These are phyloP conservation scores for Corinectria fuckeliana DNA, from an alignment of 2,329 filamentous ascomycete genomes.

Conservation along the genomic window DNA sequence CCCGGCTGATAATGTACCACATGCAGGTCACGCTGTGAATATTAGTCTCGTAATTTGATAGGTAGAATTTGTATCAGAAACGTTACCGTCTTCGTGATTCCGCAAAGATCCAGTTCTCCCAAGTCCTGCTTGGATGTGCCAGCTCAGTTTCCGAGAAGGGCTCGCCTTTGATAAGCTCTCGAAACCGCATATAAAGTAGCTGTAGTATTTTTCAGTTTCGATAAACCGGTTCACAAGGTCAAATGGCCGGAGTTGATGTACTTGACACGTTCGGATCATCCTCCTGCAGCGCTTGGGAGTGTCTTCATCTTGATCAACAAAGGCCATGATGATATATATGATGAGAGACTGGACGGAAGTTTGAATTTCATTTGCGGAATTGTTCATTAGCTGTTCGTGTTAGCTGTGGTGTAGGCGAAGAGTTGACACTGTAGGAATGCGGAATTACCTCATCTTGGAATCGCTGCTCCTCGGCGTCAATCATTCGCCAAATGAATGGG, in stretches of 20 bases:
- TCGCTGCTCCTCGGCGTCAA: constrained; percentile 31
- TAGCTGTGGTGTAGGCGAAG: neutral
- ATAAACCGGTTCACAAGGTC: fast-evolving
- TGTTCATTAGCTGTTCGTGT: neutral
- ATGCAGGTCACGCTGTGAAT: constrained; percentile 28
- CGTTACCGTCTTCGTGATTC: constrained; percentile 39
- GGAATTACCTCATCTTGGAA: constrained; percentile 32
- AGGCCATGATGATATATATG: constrained; percentile 42
- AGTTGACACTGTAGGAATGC: neutral
- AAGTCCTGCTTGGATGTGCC: constrained; percentile 25
- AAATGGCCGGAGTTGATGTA: neutral
- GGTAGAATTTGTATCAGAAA: fast-evolving
- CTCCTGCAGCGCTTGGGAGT: constrained; percentile 3
- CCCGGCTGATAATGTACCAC: constrained; percentile 34
- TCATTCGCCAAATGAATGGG: constrained; percentile 38
- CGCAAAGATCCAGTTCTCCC: constrained; percentile 42
- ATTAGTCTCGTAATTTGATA: neutral
- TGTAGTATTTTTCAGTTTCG: neutral
- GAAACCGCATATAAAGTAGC: constrained; percentile 24
- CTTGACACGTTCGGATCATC: constrained; percentile 30
- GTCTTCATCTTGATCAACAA: constrained; percentile 26
- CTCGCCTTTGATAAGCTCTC: neutral
- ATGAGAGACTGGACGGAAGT: constrained; percentile 33
- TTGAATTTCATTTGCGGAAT: constrained; percentile 22
- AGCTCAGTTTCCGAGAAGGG: constrained; percentile 24